phyloP scores from a whole-genome alignment of 1,284 basidiomycete genomes.

The Exobasidium cylindrosporum region DNA sequence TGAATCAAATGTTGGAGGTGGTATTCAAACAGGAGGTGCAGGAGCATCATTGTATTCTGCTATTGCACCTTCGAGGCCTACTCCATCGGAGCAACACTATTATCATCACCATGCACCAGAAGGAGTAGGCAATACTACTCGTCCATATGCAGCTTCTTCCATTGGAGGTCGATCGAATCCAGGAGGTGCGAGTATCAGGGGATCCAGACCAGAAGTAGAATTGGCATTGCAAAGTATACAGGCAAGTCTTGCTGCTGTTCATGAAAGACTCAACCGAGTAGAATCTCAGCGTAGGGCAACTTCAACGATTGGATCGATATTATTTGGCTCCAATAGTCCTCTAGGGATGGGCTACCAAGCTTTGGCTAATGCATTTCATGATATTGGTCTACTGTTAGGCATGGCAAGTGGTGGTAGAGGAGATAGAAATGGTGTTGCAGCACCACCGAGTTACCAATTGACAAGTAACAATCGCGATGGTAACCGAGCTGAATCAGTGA shows the following conservation, averaged over 20 bases:
- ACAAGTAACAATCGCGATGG: not conserved
- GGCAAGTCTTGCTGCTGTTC: constrained; percentile 80
- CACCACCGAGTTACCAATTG: constrained; percentile 17
- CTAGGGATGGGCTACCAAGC: constrained; percentile 8
- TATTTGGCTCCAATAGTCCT: not conserved
- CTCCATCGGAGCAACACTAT: constrained; percentile 20
- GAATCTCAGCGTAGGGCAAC: constrained; percentile 18
- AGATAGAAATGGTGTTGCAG: constrained; percentile 3
- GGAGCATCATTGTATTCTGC: constrained; percentile 18
- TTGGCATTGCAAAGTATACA: constrained; percentile 72
- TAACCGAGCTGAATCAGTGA: not conserved
- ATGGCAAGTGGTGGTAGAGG: constrained; percentile 14
- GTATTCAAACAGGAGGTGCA: constrained; percentile 5
- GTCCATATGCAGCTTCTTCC: constrained; percentile 35
- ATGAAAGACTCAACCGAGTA: constrained; percentile 68
- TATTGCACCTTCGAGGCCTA: constrained; percentile 14
- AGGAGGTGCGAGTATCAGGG: constrained; percentile 7
- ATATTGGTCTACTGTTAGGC: constrained; percentile 29
- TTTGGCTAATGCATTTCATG: constrained; percentile 24
- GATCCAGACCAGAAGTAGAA: constrained; percentile 32
- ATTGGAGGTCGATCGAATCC: constrained; percentile 33
- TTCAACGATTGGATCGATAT: not conserved
- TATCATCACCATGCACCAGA: constrained; percentile 17
- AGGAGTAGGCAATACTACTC: not conserved
- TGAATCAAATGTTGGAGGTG: constrained; percentile 16